These are phyloP conservation scores for Trametes cingulata DNA, from an alignment of 768 basidiomycete genomes.

Conservation along the genomic window DNA sequence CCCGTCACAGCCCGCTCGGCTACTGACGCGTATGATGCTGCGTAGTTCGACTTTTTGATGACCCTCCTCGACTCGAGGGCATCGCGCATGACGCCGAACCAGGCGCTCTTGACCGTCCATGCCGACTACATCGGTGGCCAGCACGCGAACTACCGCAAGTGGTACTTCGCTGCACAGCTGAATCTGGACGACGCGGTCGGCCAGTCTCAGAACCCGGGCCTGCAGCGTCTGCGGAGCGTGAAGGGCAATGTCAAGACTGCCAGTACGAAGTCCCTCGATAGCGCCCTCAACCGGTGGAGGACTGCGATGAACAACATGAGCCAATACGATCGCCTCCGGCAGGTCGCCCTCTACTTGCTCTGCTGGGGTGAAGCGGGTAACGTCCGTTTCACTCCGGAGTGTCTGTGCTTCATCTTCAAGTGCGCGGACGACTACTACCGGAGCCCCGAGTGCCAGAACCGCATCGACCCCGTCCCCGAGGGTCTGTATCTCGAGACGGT, in stretches of 20 bases:
- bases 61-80: constrained; percentile 95
- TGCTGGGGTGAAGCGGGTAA: constrained; percentile 99
- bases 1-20: neutral
- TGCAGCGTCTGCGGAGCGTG: constrained; percentile 85
- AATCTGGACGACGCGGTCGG: constrained; percentile 99
- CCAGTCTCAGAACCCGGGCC: constrained; percentile 89
- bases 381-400: constrained; percentile 95
- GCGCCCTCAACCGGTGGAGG: constrained; percentile 92
- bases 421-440: constrained; percentile 99
- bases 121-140: constrained; percentile 99
- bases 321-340: constrained; percentile 95
- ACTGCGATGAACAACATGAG: constrained; percentile 99
- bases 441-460: constrained; percentile 95
- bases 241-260: constrained; percentile 60
- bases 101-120: constrained; percentile 94
- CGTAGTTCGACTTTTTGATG: constrained; percentile 96
- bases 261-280: constrained; percentile 83
- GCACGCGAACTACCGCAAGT: constrained; percentile 99
- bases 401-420: constrained; percentile 99
- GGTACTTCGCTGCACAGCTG: constrained; percentile 99
- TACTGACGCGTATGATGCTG: constrained; percentile 15
- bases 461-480: constrained; percentile 89
- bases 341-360: constrained; percentile 92
- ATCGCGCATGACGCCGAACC: constrained; percentile 97
- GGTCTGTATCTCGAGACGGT: constrained; percentile 90